Evolutionary conservation across 2,329 filamentous ascomycete genomes (phyloP).

Genomic region (Dactylella cylindrospora): DNA sequence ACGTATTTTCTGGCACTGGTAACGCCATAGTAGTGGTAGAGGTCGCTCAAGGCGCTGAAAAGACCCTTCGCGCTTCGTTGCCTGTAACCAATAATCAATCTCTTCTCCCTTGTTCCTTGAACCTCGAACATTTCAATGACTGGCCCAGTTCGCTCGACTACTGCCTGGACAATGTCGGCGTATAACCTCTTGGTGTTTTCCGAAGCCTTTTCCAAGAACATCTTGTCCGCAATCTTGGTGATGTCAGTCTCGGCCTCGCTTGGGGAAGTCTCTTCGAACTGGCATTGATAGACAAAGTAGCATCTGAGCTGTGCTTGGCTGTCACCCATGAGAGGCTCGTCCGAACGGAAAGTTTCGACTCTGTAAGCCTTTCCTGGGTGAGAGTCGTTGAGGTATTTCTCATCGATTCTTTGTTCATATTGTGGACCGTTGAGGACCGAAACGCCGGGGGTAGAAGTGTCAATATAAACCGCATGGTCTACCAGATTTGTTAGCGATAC

Average conservation of each 20-base stretch:
- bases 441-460: slow-evolving; percentile 87
- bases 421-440: slow-evolving; percentile 75
- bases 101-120: slow-evolving; percentile 85
- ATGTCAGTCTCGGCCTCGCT: slow-evolving; percentile 77
- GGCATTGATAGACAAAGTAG: slow-evolving; percentile 98
- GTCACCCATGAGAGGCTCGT: slow-evolving; percentile 71
- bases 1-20: slow-evolving; percentile 97
- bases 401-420: slow-evolving; percentile 90
- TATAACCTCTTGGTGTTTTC: slow-evolving; percentile 95
- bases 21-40: slow-evolving; percentile 98
- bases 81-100: slow-evolving; percentile 90
- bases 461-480: slow-evolving; percentile 97
- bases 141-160: slow-evolving; percentile 80
- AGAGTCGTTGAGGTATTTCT: slow-evolving; percentile 87
- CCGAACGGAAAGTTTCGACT: slow-evolving; percentile 95
- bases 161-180: slow-evolving; percentile 85
- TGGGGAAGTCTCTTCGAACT: slow-evolving; percentile 77
- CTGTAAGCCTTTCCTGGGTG: slow-evolving; percentile 74
- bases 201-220: slow-evolving; percentile 94
- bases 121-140: slow-evolving; percentile 99
- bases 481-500: too few species aligned
- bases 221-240: slow-evolving; percentile 86
- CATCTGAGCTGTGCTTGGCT: slow-evolving; percentile 84
- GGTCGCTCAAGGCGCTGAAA: slow-evolving; percentile 90
- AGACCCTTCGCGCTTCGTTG: slow-evolving; percentile 87